Evolutionary conservation across 2,329 filamentous ascomycete species (phyloP).

Genomic region (Colletotrichum sp.): DNA sequence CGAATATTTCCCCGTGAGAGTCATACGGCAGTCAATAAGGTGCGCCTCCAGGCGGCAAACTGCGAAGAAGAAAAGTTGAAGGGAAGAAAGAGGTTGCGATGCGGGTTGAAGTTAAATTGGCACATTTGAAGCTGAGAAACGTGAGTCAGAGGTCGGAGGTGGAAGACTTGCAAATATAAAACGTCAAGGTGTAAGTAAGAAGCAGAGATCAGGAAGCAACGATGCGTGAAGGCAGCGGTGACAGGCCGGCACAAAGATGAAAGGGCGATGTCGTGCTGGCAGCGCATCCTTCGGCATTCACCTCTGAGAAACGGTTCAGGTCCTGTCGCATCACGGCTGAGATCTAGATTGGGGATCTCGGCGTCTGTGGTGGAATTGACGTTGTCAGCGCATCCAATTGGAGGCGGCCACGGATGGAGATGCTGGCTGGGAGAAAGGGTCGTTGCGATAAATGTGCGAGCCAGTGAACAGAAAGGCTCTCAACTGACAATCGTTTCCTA

Average conservation of each 20-base stretch:
- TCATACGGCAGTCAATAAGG: too few species aligned
- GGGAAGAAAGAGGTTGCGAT: too few species aligned
- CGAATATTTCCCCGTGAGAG: too few species aligned
- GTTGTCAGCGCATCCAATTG: not conserved
- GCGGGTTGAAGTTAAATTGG: not conserved
- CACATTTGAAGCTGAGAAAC: not conserved
- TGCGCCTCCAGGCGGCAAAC: too few species aligned
- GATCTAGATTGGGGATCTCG: not conserved
- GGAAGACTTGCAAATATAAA: not conserved
- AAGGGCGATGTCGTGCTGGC: not conserved
- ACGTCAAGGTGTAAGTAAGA: not conserved
- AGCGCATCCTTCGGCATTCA: not conserved
- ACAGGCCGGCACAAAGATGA: not conserved
- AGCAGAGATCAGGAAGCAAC: not conserved
- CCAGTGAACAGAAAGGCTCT: not conserved
- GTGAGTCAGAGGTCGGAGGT: not conserved
- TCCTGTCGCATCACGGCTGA: not conserved
- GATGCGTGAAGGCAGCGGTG: not conserved
- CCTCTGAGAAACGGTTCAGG: rapidly evolving
- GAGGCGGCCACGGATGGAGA: not conserved
- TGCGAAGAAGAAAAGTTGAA: too few species aligned
- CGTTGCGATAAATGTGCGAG: not conserved
- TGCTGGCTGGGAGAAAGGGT: not conserved
- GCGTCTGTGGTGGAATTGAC: not conserved
- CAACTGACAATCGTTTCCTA: too few species aligned